phyloP scores from a whole-genome alignment of 2,329 filamentous ascomycete genomes.

The Colletotrichum limetticola region DNA sequence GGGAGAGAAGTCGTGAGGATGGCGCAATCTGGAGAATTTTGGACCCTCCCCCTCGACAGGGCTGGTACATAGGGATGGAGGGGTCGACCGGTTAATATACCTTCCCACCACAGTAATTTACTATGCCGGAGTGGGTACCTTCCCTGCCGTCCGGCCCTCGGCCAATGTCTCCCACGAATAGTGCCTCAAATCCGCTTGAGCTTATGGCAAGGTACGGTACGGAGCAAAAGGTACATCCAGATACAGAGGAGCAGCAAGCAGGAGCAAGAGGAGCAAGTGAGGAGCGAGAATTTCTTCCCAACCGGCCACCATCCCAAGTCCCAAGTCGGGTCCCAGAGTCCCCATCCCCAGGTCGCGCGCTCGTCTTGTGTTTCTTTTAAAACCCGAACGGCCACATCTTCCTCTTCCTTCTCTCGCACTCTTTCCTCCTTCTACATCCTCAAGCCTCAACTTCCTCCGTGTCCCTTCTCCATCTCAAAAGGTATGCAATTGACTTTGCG shows the following conservation, averaged over 20 bases:
- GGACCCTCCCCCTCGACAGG: constrained; percentile 29
- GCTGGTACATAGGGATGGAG: constrained; percentile 30
- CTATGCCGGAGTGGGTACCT: constrained; percentile 1
- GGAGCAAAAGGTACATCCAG: too few relatives aligned
- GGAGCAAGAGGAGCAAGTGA: not conserved
- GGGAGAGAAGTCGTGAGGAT: constrained; percentile 26
- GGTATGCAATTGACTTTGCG: constrained; percentile 17
- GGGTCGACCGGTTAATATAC: constrained; percentile 24
- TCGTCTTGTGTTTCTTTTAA: constrained; percentile 30
- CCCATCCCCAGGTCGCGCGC: constrained; percentile 13
- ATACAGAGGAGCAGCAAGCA: not conserved
- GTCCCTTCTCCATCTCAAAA: not conserved
- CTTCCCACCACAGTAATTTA: not conserved
- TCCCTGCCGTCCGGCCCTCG: constrained; percentile 23
- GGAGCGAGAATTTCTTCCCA: constrained; percentile 28
- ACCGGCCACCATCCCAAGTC: constrained; percentile 21
- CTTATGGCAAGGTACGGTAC: constrained; percentile 10
- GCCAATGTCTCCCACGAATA: constrained; percentile 28
- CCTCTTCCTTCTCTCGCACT: constrained; percentile 18
- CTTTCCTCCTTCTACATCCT: constrained; percentile 19
- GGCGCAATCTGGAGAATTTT: constrained; percentile 36
- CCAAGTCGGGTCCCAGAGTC: too few relatives aligned
- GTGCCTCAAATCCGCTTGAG: constrained; percentile 32
- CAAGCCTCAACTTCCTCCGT: not conserved
- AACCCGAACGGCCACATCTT: constrained; percentile 32